Base-by-base conservation (phyloP, 768 basidiomycete genomes). In the Suillus alpinus region DNA sequence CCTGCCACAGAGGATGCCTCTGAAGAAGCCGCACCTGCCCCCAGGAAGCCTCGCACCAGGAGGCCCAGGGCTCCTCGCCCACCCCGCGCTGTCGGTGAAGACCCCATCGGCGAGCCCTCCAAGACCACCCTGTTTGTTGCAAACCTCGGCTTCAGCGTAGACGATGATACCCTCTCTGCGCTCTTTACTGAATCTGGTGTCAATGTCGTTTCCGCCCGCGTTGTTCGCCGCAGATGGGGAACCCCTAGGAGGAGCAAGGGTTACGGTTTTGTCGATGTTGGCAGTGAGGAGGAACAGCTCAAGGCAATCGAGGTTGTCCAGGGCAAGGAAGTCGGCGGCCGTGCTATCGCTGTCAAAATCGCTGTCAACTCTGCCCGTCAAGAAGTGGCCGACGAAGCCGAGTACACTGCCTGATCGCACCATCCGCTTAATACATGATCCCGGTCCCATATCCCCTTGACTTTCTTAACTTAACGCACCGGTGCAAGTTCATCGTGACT, bases 211-310 rank as follows among this genome's bases (percentile, higher is more conserved):
- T 90, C 89, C 66, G 95, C 95, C 63, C 92, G 92, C 66, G 91
- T 99, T 65, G 93, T 98, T 68, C 87, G 88, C 72, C 83, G 88
- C 70, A 86, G 88, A 68, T 93, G 85, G 83, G 93, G 92, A 4
- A 84, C 85, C 46, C 89, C 89, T 70, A 85, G 89, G 74, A 91
- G 86, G 76, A 93, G 91, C 83, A 96, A 96, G 78, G 96, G 96
- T 59, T 98, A 95, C 75, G 96, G 94, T 57, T 99, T 99, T 71
- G 96, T 99, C 71, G 95, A 98, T 68, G 93, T 97, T 64, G 93
- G 91, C 63, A 79, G 80, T 66, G 89, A 94, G 75, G 91, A 86
- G 67, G 87, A 95, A 76, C 96, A 99, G 80, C 75, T 88, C 74
- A 94, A 94, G 80, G 96, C 94, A 57, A 89, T 99, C 64, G 86